Conservation (phyloP, 2,329 filamentous ascomycete species). For the Elsinoe ampelina region DNA sequence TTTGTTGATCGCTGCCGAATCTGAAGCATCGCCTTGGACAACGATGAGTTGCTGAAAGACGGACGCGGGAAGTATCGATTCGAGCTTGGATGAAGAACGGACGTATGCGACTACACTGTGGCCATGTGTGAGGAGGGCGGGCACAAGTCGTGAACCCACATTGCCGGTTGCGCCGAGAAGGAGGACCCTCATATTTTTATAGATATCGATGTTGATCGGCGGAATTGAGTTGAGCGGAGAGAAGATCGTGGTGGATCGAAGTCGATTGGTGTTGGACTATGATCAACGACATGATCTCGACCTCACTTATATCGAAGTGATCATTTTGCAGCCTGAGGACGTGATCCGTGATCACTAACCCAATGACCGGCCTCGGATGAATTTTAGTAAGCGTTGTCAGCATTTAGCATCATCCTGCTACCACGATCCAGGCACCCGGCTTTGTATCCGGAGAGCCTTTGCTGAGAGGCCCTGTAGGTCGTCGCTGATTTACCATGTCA, state of each 20-base stretch:
- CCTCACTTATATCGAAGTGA: no score
- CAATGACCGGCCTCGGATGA: not conserved
- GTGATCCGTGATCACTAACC: not conserved
- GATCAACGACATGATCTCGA: no score
- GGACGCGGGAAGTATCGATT: constrained; percentile 27
- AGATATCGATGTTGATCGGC: constrained; percentile 7
- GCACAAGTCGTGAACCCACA: constrained; percentile 29
- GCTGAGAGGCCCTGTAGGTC: no score
- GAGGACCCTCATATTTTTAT: constrained; percentile 33
- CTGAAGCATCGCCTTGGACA: constrained; percentile 32
- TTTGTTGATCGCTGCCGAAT: constrained; percentile 27
- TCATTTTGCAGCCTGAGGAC: not conserved
- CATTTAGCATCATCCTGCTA: not conserved
- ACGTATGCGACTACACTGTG: constrained; percentile 34
- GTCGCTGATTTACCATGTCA: no score
- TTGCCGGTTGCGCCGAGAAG: constrained; percentile 34
- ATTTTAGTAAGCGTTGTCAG: constrained; percentile 1
- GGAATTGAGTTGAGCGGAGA: no score
- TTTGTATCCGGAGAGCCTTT: no score
- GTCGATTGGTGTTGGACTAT: no score
- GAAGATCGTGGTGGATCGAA: no score
- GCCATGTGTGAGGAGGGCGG: constrained; percentile 29
- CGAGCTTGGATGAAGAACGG: constrained; percentile 32
- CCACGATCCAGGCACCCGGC: no score
- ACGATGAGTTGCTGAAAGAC: constrained; percentile 28